Base-by-base conservation (phyloP, 2,329 filamentous ascomycete species). In the Ascochyta pisi region DNA sequence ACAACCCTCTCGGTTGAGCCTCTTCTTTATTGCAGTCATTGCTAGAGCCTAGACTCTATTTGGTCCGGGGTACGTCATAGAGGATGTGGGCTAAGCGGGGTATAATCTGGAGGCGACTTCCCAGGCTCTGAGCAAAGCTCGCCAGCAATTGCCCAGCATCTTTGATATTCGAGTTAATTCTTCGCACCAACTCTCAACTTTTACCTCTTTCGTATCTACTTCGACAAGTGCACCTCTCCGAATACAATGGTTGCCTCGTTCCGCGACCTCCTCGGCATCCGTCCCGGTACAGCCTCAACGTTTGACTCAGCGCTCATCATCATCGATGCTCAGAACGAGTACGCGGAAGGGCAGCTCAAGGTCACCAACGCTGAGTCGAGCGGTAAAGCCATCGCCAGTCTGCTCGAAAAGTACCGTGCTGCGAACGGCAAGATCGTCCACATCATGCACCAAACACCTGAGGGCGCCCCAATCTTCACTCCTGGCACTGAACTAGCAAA, bases 271-370 rank as follows among this genome's bases (percentile, higher is more conserved):
- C 66, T 89, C 50, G 86, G 86, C 54, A 75, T 82, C 12, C 68
- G 78, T 9, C 80, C 81, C 23, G 85, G 83, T 13, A 83, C 82
- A 0, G 86, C 86, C 7, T 82, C 83, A 0, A 76, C 82, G 0
- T 70, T 73, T 39, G 86, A 89, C 74, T 86, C 82, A 60, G 82
- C 83, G 2, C 80, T 90, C 40, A 74, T 90, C 64, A 89, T 90
- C 73, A 86, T 89, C 67, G 87, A 90, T 68, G 87, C 87, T 1
- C 88, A 90, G 66, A 89, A 89, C 67, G 88, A 90, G 74, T 89
- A 87, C 60, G 83, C 83, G 10, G 73, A 79, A 2, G 88, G 87
- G 42, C 76, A 80, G 4, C 80, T 90, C 0, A 79, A 81, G 22
- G 83, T 86, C 31, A 75, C 79, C 37, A 81, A 87, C 57, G 80